These are phyloP conservation scores for Erodium trifolium DNA, from an alignment of 441 rosid species.

Conservation along the genomic window DNA sequence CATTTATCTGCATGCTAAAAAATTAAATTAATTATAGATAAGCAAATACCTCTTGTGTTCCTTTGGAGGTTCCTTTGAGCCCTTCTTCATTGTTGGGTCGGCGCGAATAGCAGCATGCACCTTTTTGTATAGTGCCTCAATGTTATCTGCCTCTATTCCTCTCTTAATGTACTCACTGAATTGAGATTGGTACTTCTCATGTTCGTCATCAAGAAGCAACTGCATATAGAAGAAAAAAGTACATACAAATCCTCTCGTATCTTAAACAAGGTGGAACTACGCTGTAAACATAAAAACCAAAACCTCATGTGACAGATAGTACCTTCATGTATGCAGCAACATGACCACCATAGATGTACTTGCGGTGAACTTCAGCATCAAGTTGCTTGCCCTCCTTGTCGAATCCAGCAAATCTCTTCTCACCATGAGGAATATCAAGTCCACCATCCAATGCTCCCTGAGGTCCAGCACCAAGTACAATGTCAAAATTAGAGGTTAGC, in stretches of 20 bases:
- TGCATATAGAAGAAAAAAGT: constrained; percentile 17
- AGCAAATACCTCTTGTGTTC: constrained; percentile 58
- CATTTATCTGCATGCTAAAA: no score
- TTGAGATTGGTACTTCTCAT: constrained; percentile 84
- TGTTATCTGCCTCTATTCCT: constrained; percentile 60
- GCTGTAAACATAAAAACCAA: background rate
- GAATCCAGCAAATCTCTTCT: constrained; percentile 87
- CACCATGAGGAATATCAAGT: constrained; percentile 87
- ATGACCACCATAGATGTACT: constrained; percentile 76
- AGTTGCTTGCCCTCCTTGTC: constrained; percentile 65
- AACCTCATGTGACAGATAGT: background rate
- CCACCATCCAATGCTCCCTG: constrained; percentile 94
- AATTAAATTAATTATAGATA: background rate
- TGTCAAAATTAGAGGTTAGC: background rate
- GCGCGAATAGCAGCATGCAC: constrained; percentile 34
- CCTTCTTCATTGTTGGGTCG: constrained; percentile 60
- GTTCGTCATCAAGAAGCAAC: constrained; percentile 70
- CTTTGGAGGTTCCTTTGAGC: constrained; percentile 50
- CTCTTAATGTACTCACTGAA: constrained; percentile 63
- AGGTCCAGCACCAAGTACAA: background rate
- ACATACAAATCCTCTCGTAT: background rate
- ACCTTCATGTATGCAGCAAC: constrained; percentile 77
- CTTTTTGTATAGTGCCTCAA: constrained; percentile 68
- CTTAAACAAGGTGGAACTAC: background rate
- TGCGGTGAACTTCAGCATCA: constrained; percentile 70